These are phyloP conservation scores for Apophysomyces variabilis DNA, from an alignment of 371 early-diverging fungal species.

Conservation along the genomic window DNA sequence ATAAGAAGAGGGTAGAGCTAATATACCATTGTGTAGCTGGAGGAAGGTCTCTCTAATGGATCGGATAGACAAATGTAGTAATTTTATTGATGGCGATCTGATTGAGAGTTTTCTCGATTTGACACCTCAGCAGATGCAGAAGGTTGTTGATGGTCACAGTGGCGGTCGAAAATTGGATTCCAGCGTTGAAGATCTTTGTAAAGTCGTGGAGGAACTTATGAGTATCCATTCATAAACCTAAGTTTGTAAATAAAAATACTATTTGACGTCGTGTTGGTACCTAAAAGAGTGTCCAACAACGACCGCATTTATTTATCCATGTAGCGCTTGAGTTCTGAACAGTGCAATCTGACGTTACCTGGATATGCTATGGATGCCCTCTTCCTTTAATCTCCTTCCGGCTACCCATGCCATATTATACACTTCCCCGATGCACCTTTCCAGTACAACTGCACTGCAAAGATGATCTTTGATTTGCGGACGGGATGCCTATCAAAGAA, in stretches of 20 bases:
- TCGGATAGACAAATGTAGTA: slow-evolving; percentile 54
- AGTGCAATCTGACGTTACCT: no score
- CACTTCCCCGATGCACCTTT: no score
- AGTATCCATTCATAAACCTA: slow-evolving; percentile 46
- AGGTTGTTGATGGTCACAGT: slow-evolving; percentile 60
- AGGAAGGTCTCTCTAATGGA: slow-evolving; percentile 66
- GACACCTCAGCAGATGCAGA: slow-evolving; percentile 62
- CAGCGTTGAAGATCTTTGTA: slow-evolving; percentile 52
- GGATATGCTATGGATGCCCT: no score
- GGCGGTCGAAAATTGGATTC: slow-evolving; percentile 50
- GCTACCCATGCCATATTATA: no score
- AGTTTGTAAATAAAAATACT: slow-evolving; percentile 1
- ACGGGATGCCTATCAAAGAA: no score
- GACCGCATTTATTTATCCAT: background rate
- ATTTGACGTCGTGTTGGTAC: background rate
- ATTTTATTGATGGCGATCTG: slow-evolving; percentile 92
- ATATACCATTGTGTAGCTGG: slow-evolving; percentile 56
- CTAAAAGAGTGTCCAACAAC: background rate
- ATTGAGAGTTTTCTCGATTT: slow-evolving; percentile 86
- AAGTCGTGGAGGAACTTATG: slow-evolving; percentile 56
- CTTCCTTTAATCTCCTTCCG: no score
- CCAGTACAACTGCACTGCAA: no score
- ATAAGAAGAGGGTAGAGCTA: background rate
- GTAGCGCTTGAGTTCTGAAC: background rate
- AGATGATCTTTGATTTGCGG: no score